Base-by-base conservation (phyloP, 352 stramenopile genomes). In the Peronosclerospora sorghi region DNA sequence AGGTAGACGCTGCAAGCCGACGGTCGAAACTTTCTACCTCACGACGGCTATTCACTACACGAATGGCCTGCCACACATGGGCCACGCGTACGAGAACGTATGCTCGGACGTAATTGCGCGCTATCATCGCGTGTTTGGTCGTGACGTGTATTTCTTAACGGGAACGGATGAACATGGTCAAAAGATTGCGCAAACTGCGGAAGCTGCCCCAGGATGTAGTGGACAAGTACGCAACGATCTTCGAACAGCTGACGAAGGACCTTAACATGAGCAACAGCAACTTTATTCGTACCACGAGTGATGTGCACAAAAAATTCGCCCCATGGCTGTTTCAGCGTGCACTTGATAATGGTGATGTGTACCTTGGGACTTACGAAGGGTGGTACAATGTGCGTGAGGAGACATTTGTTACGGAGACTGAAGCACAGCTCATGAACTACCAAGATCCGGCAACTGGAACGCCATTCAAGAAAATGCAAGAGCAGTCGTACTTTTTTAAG, bases 21-120 rank as follows among this genome's bases (percentile, higher is more conserved):
- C 65, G 39, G 56, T 54, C 20, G 73, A 88, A 59, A 73, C 62
- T 4, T 98, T 97, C 67, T 99, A 98, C 74, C 65, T 98, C 39
- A 98, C 95, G 47, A 99, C 96, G 23, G 96, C 96, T 39, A 99
- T 99, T 72, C 97, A 98, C 70, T 99, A 99, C 76, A 98, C 96
- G 36, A 99, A 99, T 47, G 83, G 82, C 2, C 36, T 65, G 41
- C 89, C 95, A 45, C 96, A 99, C 71, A 99, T 99, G 77, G 96
- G 96, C 28, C 96, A 99, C 65, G 96, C 96, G 7, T 99, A 99
- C 75, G 96, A 99, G 68, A 97, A 94, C 39, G 77, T 96, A 30
- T 96, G 92, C 29, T 68, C 94, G 10, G 96, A 99, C 70, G 90
- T 98, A n/a, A 91, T 99, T 54, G 77, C 74, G 29, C 83, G 96